These are phyloP conservation scores for Termitomyces sp. DNA, from an alignment of 768 basidiomycete genomes.

Conservation along the genomic window DNA sequence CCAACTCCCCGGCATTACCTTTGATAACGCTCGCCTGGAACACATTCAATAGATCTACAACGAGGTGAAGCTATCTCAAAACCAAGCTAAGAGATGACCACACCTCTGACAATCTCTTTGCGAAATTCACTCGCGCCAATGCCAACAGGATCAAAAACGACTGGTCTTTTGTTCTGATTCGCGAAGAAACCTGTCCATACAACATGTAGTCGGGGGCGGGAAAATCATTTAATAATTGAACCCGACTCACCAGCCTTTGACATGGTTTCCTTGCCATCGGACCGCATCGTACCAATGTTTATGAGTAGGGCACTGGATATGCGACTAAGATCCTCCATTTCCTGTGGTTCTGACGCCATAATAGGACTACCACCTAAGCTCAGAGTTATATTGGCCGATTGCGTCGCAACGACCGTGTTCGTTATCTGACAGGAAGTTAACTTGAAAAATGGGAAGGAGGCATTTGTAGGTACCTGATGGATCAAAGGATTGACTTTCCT, in stretches of 20 bases:
- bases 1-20: conserved; percentile 90
- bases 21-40: conserved; percentile 94
- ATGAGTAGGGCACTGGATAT: conserved; percentile 70
- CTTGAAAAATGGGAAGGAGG: neutral
- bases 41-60: conserved; percentile 58
- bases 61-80: conserved; percentile 41
- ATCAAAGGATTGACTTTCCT: conserved; percentile 61
- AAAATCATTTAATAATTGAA: neutral
- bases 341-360: conserved; percentile 83
- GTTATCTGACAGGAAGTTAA: conserved; percentile 60
- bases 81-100: conserved; percentile 5
- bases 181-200: conserved; percentile 42
- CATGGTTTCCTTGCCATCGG: conserved; percentile 67
- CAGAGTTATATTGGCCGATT: conserved; percentile 87
- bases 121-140: conserved; percentile 80
- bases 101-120: conserved; percentile 57
- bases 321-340: conserved; percentile 75
- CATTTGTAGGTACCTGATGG: conserved; percentile 59
- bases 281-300: conserved; percentile 79
- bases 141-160: conserved; percentile 92
- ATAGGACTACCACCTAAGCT: conserved; percentile 89
- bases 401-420: conserved; percentile 83
- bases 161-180: conserved; percentile 66
- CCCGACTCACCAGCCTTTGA: conserved; percentile 55
- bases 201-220: neutral